phyloP scores from a whole-genome alignment of 768 basidiomycete species.

The Tylopilus rubrobrunneus region DNA sequence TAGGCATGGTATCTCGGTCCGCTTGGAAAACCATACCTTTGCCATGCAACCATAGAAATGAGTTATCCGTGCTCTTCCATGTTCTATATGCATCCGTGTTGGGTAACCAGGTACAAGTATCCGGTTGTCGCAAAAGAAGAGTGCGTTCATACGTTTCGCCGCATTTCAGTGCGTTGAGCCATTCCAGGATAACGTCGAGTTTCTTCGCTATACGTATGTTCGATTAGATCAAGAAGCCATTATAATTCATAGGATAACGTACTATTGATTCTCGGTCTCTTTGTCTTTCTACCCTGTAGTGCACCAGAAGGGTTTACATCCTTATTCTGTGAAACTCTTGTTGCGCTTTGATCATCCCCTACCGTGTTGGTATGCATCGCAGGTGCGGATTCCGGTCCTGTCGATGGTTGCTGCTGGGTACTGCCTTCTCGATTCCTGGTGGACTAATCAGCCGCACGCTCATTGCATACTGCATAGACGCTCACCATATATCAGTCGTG shows the following conservation, averaged over 20 bases:
- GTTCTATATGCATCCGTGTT: not conserved
- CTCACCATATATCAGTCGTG: slow-evolving; percentile 11
- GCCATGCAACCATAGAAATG: not conserved
- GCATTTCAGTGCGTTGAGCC: slow-evolving; percentile 4
- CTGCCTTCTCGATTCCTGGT: not conserved
- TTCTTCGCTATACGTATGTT: not conserved
- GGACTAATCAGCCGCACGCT: not conserved
- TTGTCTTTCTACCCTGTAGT: too few relatives aligned
- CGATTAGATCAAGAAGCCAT: not conserved
- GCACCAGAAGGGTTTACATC: too few relatives aligned
- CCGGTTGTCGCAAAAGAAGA: not conserved
- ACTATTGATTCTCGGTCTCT: not conserved
- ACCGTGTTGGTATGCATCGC: too few relatives aligned
- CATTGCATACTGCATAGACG: not conserved
- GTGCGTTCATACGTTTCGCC: not conserved
- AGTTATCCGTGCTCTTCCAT: not conserved
- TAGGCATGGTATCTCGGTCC: too few relatives aligned
- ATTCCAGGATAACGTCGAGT: not conserved
- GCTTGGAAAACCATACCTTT: not conserved
- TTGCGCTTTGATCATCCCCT: too few relatives aligned
- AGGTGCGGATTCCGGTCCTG: too few relatives aligned
- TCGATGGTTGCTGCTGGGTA: not conserved
- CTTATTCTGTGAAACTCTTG: too few relatives aligned
- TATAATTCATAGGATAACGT: not conserved
- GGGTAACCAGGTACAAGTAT: slow-evolving; percentile 10